Evolutionary conservation across 371 early-diverging fungal genomes (phyloP).

Genomic region (Mucor velutinosus): DNA sequence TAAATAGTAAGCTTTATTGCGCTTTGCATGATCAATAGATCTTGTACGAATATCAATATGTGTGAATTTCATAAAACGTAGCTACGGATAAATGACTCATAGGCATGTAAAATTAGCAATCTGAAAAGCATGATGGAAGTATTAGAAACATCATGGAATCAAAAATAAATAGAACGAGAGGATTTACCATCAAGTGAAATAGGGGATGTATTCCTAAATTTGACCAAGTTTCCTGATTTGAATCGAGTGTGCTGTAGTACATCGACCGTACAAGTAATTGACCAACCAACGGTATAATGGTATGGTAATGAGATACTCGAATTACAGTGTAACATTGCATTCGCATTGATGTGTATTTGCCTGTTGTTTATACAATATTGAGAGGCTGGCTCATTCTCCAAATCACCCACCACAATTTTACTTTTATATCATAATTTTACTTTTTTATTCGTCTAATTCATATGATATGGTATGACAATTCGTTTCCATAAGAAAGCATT

Average conservation of each 20-base stretch:
- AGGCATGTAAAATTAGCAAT: neutral
- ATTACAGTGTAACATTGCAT: neutral
- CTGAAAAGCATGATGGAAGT: neutral
- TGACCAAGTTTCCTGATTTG: slow-evolving; percentile 8
- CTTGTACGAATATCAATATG: neutral
- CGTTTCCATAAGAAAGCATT: neutral
- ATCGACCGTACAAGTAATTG: neutral
- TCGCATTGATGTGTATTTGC: neutral
- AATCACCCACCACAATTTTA: neutral
- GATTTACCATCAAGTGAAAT: neutral
- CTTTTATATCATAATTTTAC: slow-evolving; percentile 7
- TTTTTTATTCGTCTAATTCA: slow-evolving; percentile 2
- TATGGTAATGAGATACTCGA: neutral
- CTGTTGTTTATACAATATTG: neutral
- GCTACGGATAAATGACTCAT: neutral
- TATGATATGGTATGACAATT: slow-evolving; percentile 3
- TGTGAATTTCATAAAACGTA: neutral
- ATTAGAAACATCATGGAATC: neutral
- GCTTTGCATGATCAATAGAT: too few species aligned
- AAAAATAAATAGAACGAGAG: neutral
- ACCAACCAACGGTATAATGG: neutral
- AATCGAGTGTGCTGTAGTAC: neutral
- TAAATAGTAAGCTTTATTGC: too few species aligned
- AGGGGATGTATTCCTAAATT: slow-evolving; percentile 1
- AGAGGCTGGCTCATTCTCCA: neutral